Evolutionary conservation across 2,329 filamentous ascomycete species (phyloP).

Genomic region (Alternaria viburni): DNA sequence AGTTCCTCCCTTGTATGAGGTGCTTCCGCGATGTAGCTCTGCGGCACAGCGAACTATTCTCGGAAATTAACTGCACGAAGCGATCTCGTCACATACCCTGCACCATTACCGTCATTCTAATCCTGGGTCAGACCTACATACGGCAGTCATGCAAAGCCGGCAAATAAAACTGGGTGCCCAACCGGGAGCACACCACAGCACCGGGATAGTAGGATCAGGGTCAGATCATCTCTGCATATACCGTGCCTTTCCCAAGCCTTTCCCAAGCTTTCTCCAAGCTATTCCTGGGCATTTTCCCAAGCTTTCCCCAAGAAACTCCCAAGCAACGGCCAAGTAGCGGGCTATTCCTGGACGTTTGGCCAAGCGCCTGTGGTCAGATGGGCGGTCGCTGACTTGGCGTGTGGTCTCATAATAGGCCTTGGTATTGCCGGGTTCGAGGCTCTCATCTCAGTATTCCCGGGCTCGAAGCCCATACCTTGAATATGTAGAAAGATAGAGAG

Average conservation of each 20-base stretch:
- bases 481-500: background rate
- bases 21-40: background rate
- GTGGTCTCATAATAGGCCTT: background rate
- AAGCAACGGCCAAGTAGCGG: background rate
- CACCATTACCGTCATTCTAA: background rate
- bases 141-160: background rate
- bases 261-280: background rate
- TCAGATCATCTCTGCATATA: constrained; percentile 14
- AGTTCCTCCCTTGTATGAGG: background rate
- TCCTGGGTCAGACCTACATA: background rate
- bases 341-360: background rate
- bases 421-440: background rate
- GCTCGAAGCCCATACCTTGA: background rate
- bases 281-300: background rate
- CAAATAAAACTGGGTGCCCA: background rate
- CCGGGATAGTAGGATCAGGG: background rate
- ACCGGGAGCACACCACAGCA: constrained; percentile 8
- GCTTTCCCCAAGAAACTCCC: background rate
- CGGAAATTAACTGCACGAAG: background rate
- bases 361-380: background rate
- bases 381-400: background rate
- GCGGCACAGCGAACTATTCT: background rate
- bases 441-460: background rate
- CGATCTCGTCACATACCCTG: background rate
- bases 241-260: constrained; percentile 3